phyloP scores from a whole-genome alignment of 2,329 filamentous ascomycete genomes.

The Achaetomium macrosporum region DNA sequence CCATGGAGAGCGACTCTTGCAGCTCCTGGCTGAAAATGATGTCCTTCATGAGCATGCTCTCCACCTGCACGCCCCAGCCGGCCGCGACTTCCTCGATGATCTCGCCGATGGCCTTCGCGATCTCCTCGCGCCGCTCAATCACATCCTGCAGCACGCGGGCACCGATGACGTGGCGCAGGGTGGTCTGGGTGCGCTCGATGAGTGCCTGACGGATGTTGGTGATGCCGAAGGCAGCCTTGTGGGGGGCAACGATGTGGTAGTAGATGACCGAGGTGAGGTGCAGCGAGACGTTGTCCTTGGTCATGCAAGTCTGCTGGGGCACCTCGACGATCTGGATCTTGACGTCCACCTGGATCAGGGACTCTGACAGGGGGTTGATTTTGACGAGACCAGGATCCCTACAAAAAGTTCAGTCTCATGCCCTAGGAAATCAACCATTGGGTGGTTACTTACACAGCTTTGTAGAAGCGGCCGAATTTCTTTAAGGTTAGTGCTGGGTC shows the following conservation, averaged over 20 bases:
- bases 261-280: conserved; percentile 96
- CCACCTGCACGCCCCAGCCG: conserved; percentile 92
- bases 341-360: conserved; percentile 86
- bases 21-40: conserved; percentile 95
- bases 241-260: conserved; percentile 92
- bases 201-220: conserved; percentile 93
- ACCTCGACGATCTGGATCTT: conserved; percentile 99
- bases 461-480: conserved; percentile 83
- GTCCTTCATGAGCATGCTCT: conserved; percentile 99
- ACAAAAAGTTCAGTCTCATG: too few relatives aligned
- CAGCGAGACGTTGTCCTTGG: conserved; percentile 96
- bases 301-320: conserved; percentile 96
- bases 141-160: conserved; percentile 95
- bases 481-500: not conserved
- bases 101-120: conserved; percentile 89
- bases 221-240: conserved; percentile 97
- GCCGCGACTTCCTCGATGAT: conserved; percentile 94
- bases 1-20: conserved; percentile 96
- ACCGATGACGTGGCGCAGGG: conserved; percentile 91
- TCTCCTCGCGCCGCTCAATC: conserved; percentile 95
- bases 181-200: conserved; percentile 95
- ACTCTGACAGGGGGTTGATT: conserved; percentile 92
- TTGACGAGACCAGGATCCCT: conserved; percentile 88
- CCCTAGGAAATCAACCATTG: too few relatives aligned
- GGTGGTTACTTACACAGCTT: conserved; percentile 56